Base-by-base conservation (phyloP, 2,329 filamentous ascomycete genomes). In the Pseudogymnoascus sp. region DNA sequence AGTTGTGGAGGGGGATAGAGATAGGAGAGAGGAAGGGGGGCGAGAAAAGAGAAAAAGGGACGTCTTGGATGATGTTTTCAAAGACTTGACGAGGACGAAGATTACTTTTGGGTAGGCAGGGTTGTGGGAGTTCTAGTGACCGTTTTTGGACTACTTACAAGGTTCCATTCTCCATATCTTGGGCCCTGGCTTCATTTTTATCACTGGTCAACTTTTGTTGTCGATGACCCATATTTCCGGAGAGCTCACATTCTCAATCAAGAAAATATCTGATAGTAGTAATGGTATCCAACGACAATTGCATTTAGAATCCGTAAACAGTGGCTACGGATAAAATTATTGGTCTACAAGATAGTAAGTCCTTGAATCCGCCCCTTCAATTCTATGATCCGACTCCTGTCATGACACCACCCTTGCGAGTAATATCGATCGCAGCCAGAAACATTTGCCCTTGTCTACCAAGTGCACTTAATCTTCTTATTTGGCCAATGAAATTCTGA, bases 31-130 rank as follows among this genome's bases (percentile, higher is more conserved):
- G n/a, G 75, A 75, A 20, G 73, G 72, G 0, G 82, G 79, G 64
- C 75, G 76, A 0, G 82, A 80, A 66, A 86, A 86, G 67, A 80
- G 83, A 65, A 96, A 96, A 76, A 80, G 90, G 43, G 86, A 90
- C 70, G 87, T 87, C 0, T 77, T 97, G 2, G 87, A 95, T 58
- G 85, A 92, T 69, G 86, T 94, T 4, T 95, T 91, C 67, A 83
- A 81, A 65, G 90, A 87, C 61, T 76, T 97, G 67, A 90, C 90
- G 73, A 86, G 83, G 35, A 83, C 82, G 70, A 84, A 86, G 64
- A 82, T 92, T 59, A 90, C 84, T 0, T 91, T 88, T 67, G 69
- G 70, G 12, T 72, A 59, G 64, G 22, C n/a, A 58, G 8, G 18
- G 4, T 18, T 18, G 30, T 11, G 7, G 43, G 25, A 18, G 43